Evolutionary conservation across 495 filamentous ascomycete genomes (phyloP), one percentile per base, ranked within the genome.

Genomic region (Evansstolkia leycettana): DNA sequence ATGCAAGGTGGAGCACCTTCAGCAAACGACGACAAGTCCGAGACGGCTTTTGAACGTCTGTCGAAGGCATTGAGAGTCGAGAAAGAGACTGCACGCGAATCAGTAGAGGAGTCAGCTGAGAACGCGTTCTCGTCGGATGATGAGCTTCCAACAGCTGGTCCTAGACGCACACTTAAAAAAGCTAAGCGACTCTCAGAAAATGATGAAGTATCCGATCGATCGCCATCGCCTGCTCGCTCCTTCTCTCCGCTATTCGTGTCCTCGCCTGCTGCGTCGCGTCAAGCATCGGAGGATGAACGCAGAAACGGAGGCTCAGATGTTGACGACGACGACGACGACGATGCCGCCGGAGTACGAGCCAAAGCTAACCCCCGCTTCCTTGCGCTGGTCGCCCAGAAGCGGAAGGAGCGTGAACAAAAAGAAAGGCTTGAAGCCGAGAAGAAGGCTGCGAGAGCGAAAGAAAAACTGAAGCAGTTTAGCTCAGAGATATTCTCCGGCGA

Each of bases 321-420:
- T 15, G 17, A 35, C 11, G 34, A 43, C 13, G 42, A 44, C 33
- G 31, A 11, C 10, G 37, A 45, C 19, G 34, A 38, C 16, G 42
- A 47, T 15, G 54, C 50, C n/a, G 69, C 56, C 7, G 59, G 64
- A 17, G 50, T 55, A 6, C 46, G 75, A 14, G 67, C 75, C 2
- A 52, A 57, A 12, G 50, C 65, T 17, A 81, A 78, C 36, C 52
- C 64, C 13, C 70, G 74, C 12, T 80, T 86, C 43, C 50, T 69
- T 28, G 80, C 76, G 1, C 67, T 90, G 2, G 70, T 90, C 10
- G 74, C 73, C 8, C 69, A 72, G 55, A 88, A 85, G 46, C 69
- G 75, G 19, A 65, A 72, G 41, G 77, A 88, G 48, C 75, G 79
- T 0, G 62, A 78, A 34, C 80, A 72, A 17, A 72, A 65, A 17